Evolutionary conservation across 2,329 filamentous ascomycete genomes (phyloP).

Genomic region (Fonsecaea multimorphosa): DNA sequence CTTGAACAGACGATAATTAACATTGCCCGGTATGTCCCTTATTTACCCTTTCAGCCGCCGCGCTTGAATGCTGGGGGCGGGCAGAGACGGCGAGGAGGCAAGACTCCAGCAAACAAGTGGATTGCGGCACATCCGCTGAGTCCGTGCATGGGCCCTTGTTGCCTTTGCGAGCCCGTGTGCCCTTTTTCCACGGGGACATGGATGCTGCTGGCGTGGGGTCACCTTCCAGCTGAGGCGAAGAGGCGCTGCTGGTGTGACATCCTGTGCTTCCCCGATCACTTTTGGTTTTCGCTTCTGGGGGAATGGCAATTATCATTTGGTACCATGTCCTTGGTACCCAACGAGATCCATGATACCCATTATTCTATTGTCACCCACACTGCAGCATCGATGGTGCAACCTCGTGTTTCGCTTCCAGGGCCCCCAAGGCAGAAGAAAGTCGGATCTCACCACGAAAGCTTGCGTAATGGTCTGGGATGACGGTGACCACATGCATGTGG

Average conservation of each 20-base stretch:
- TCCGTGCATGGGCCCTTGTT: background rate
- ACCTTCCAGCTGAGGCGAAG: background rate
- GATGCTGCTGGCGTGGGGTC: background rate
- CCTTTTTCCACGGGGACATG: background rate
- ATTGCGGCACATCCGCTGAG: background rate
- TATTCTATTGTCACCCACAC: conserved; percentile 1
- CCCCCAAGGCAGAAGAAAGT: background rate
- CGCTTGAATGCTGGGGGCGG: background rate
- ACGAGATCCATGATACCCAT: background rate
- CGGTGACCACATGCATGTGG: background rate
- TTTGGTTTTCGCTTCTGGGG: conserved; percentile 14
- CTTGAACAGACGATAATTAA: background rate
- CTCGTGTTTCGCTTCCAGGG: background rate
- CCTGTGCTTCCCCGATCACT: background rate
- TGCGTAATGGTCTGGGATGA: background rate
- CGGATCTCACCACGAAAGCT: background rate
- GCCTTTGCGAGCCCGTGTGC: background rate
- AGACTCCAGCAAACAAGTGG: background rate
- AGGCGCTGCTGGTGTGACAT: background rate
- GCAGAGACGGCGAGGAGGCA: background rate
- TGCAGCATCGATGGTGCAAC: background rate
- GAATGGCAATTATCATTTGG: conserved; percentile 6
- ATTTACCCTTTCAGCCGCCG: background rate
- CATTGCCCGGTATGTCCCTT: background rate
- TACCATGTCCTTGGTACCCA: conserved; percentile 9